These are phyloP conservation scores for Geranomyces variabilis DNA, from an alignment of 192 early-diverging fungal genomes.

Conservation along the genomic window DNA sequence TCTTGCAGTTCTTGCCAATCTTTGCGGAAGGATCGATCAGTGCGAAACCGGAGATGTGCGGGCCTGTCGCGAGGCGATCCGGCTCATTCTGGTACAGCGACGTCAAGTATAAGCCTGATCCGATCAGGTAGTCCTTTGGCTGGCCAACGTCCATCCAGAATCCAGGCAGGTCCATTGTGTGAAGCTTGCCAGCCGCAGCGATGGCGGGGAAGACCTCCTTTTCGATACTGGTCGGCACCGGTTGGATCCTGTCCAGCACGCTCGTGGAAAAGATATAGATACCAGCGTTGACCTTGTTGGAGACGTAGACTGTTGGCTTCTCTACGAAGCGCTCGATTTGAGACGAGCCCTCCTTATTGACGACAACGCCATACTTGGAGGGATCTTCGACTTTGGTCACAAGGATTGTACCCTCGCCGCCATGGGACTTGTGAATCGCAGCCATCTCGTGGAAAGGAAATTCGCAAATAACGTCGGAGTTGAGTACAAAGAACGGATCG, in stretches of 20 bases:
- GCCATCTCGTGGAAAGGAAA: slow-evolving; percentile 90
- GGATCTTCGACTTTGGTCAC: slow-evolving; percentile 97
- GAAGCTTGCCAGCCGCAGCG: slow-evolving; percentile 83
- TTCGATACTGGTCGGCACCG: slow-evolving; percentile 94
- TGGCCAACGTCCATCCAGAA: slow-evolving; percentile 99
- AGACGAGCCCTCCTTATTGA: slow-evolving; percentile 70
- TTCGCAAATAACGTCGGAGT: slow-evolving; percentile 92
- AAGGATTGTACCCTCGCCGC: slow-evolving; percentile 94
- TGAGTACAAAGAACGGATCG: slow-evolving; percentile 97
- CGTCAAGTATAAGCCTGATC: slow-evolving; percentile 88
- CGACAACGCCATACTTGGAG: slow-evolving; percentile 98
- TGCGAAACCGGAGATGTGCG: slow-evolving; percentile 74
- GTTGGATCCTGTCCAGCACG: slow-evolving; percentile 88
- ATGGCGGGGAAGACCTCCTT: slow-evolving; percentile 95
- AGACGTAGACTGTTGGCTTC: slow-evolving; percentile 93
- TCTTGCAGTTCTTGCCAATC: slow-evolving; percentile 93
- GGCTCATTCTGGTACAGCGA: slow-evolving; percentile 79
- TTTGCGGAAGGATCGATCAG: slow-evolving; percentile 89
- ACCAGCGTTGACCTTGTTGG: slow-evolving; percentile 98
- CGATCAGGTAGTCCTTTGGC: slow-evolving; percentile 97
- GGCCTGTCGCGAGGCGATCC: slow-evolving; percentile 68
- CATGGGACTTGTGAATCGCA: slow-evolving; percentile 88
- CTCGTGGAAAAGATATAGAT: slow-evolving; percentile 97
- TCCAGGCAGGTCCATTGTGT: slow-evolving; percentile 90
- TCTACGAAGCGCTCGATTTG: slow-evolving; percentile 95